Evolutionary conservation across 345 rosid genomes (phyloP).

Genomic region (Hypericum androsaemum): DNA sequence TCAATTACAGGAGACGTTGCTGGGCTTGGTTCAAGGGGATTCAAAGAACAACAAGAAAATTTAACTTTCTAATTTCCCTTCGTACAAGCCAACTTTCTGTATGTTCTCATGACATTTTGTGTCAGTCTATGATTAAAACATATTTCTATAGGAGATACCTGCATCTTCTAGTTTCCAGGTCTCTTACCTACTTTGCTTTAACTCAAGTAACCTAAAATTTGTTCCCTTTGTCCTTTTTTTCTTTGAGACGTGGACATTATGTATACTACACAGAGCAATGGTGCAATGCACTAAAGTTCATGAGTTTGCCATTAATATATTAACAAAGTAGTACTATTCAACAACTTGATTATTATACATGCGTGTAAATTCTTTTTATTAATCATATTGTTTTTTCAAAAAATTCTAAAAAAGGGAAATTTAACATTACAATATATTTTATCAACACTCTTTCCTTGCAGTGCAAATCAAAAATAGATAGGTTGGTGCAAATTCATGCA

Average conservation of each 20-base stretch:
- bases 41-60: too few relatives aligned
- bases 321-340: conserved; percentile 39
- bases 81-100: too few relatives aligned
- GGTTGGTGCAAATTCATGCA: conserved; percentile 34
- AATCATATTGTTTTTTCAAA: conserved; percentile 34
- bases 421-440: conserved; percentile 36
- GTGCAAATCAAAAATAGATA: conserved; percentile 29
- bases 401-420: conserved; percentile 41
- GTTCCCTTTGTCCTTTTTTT: too few relatives aligned
- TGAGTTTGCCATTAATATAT: conserved; percentile 89
- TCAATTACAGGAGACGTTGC: conserved; percentile 81
- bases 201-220: too few relatives aligned
- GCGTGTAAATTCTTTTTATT: conserved; percentile 7
- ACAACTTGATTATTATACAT: neutral
- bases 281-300: conserved; percentile 32
- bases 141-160: too few relatives aligned
- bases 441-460: conserved; percentile 38
- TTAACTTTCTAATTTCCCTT: too few relatives aligned
- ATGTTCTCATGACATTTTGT: too few relatives aligned
- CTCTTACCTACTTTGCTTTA: too few relatives aligned
- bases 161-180: too few relatives aligned
- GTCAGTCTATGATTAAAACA: too few relatives aligned
- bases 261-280: conserved; percentile 35
- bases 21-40: too few relatives aligned
- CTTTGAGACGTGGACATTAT: conserved; percentile 32